phyloP scores from a whole-genome alignment of 2,329 filamentous ascomycete genomes.

The Phialophora verrucosa region DNA sequence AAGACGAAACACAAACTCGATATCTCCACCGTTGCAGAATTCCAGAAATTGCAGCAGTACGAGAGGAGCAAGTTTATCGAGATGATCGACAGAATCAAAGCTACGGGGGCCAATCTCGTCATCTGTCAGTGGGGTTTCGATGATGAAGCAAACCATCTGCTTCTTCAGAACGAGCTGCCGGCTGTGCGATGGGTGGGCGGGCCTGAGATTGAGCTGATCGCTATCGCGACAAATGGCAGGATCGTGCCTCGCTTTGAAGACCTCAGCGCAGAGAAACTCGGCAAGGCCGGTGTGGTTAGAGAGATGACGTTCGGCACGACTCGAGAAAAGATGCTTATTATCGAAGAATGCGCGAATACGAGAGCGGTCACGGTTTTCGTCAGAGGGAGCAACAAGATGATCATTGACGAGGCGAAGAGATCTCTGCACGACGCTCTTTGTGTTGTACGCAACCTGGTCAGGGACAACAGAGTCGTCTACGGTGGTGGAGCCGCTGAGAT shows the following conservation, averaged over 20 bases:
- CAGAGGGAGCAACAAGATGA: slow-evolving; percentile 99
- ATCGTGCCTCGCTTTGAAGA: slow-evolving; percentile 98
- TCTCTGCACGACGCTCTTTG: slow-evolving; percentile 97
- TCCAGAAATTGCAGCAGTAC: slow-evolving; percentile 96
- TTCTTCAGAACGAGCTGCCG: slow-evolving; percentile 93
- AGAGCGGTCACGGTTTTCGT: slow-evolving; percentile 96
- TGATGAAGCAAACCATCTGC: slow-evolving; percentile 95
- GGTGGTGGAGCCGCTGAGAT: slow-evolving; percentile 96
- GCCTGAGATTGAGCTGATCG: slow-evolving; percentile 96
- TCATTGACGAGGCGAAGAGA: slow-evolving; percentile 98
- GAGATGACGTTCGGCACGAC: slow-evolving; percentile 98
- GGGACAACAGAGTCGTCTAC: slow-evolving; percentile 96
- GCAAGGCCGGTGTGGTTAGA: slow-evolving; percentile 83
- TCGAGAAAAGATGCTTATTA: slow-evolving; percentile 98
- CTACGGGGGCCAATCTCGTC: slow-evolving; percentile 92
- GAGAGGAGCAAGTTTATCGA: slow-evolving; percentile 95
- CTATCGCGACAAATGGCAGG: slow-evolving; percentile 95
- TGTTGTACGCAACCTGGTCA: slow-evolving; percentile 94
- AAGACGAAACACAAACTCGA: slow-evolving; percentile 99
- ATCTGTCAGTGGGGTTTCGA: slow-evolving; percentile 99
- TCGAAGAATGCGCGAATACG: slow-evolving; percentile 98
- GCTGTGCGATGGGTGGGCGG: slow-evolving; percentile 98
- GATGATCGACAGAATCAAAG: slow-evolving; percentile 99
- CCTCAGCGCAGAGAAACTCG: slow-evolving; percentile 86
- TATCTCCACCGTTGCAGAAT: slow-evolving; percentile 95